Conservation (phyloP, 2,329 filamentous ascomycete species). For the Sarocladium brachiariae region DNA sequence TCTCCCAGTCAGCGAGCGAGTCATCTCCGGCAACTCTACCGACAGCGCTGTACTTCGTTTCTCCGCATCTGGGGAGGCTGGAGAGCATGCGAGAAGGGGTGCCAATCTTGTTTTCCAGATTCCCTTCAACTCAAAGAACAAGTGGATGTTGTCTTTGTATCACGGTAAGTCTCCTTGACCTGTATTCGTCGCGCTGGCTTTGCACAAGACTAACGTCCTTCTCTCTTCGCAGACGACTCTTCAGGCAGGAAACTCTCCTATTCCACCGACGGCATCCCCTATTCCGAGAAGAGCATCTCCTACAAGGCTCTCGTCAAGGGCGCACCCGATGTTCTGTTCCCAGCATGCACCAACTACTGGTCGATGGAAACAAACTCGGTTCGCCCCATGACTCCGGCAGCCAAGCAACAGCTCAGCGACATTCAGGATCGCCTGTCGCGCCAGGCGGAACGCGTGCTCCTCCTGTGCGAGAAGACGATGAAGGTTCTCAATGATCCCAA, state of each 20-base stretch:
- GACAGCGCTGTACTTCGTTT: constrained; percentile 36
- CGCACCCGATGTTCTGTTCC: constrained; percentile 43
- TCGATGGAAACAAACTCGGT: constrained; percentile 23
- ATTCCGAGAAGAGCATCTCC: constrained; percentile 12
- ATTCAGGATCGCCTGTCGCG: constrained; percentile 33
- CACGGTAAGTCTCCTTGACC: constrained; percentile 7
- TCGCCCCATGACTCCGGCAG: constrained; percentile 26
- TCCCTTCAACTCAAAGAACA: constrained; percentile 45
- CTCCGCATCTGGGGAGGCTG: constrained; percentile 20
- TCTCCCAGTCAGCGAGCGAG: constrained; percentile 26
- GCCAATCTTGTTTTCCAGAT: constrained; percentile 30
- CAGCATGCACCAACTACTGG: constrained; percentile 29
- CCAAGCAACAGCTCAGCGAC: constrained; percentile 25
- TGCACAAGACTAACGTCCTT: too few relatives aligned
- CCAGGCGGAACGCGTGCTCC: constrained; percentile 36
- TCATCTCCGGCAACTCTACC: constrained; percentile 35
- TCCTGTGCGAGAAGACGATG: constrained; percentile 32
- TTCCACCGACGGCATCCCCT: not conserved
- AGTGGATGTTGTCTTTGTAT: constrained; percentile 40
- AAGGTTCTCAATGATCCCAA: constrained; percentile 20
- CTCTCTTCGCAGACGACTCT: too few relatives aligned
- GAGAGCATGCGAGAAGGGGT: constrained; percentile 15
- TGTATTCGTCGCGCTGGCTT: too few relatives aligned
- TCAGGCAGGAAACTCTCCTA: not conserved
- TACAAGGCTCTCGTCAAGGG: constrained; percentile 46